Evolutionary conservation across 306 rosid genomes (phyloP).

Genomic region (Hippophae rhamnoides): DNA sequence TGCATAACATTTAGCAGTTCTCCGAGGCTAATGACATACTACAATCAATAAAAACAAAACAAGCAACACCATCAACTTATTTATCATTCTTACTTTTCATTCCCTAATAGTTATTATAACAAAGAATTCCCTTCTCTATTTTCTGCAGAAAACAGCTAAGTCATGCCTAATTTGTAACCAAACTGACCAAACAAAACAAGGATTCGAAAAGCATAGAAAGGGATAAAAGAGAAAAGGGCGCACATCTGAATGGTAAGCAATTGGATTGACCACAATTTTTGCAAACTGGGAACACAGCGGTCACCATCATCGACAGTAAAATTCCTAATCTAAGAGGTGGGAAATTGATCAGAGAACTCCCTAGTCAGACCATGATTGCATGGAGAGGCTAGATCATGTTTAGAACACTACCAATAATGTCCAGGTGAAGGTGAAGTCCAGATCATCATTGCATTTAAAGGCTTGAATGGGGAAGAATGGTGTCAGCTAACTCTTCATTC

Average conservation of each 20-base stretch:
- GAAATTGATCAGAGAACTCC: no score
- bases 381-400: conserved; percentile 3
- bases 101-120: neutral
- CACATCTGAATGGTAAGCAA: no score
- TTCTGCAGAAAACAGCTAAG: neutral
- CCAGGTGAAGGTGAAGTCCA: conserved; percentile 4
- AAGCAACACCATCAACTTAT: no score
- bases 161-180: neutral
- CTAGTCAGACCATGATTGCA: no score
- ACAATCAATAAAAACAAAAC: no score
- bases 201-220: neutral
- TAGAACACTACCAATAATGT: conserved; percentile 3
- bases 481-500: conserved; percentile 73
- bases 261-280: neutral
- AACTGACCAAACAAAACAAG: neutral
- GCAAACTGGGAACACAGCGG: neutral
- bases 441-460: conserved; percentile 54
- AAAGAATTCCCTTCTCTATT: neutral
- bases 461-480: conserved; percentile 56
- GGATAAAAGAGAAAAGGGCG: conserved; percentile 7
- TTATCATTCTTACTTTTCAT: neutral
- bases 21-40: no score
- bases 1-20: no score
- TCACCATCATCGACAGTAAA: conserved; percentile 3
- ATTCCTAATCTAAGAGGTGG: no score